Percentiles rank a stretch among this genome's conserved stretches.
Evolutionary conservation across 495 filamentous ascomycete genomes (phyloP).

Genomic region (Podospora australis): DNA sequence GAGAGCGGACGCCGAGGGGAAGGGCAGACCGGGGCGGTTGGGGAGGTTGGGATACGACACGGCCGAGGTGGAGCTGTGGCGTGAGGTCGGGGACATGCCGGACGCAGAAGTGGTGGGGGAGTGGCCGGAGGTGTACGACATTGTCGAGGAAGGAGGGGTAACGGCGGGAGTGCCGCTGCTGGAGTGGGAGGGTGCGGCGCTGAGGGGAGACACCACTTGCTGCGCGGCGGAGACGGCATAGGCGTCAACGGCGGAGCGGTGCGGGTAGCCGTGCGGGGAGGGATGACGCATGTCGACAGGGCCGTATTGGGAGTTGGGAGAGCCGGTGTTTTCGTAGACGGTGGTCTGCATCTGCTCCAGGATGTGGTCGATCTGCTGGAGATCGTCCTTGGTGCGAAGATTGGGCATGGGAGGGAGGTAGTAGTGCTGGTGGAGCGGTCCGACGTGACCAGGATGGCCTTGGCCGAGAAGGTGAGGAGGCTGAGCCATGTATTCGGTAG

Average conservation of each 20-base stretch:
- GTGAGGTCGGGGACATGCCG: slow-evolving; percentile 59
- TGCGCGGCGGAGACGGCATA: slow-evolving; percentile 53
- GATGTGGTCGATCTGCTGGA: slow-evolving; percentile 86
- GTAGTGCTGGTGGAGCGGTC: slow-evolving; percentile 55
- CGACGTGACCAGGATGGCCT: slow-evolving; percentile 40
- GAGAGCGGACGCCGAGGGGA: slow-evolving; percentile 67
- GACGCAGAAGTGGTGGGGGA: slow-evolving; percentile 65
- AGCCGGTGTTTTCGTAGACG: slow-evolving; percentile 82
- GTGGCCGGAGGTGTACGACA: slow-evolving; percentile 79
- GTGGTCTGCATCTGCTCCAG: slow-evolving; percentile 92
- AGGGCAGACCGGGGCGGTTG: slow-evolving; percentile 51
- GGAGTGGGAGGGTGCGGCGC: slow-evolving; percentile 48
- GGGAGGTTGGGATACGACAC: slow-evolving; percentile 75
- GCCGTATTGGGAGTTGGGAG: slow-evolving; percentile 32
- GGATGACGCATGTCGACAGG: slow-evolving; percentile 59
- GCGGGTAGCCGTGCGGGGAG: slow-evolving; percentile 60
- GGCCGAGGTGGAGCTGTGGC: slow-evolving; percentile 52
- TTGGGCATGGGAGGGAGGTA: slow-evolving; percentile 84
- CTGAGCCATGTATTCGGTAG: slow-evolving; percentile 58
- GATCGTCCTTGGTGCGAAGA: slow-evolving; percentile 83
- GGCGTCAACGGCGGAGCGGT: slow-evolving; percentile 32
- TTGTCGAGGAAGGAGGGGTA: slow-evolving; percentile 80
- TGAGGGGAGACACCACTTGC: slow-evolving; percentile 54
- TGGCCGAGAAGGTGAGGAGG: slow-evolving; percentile 44
- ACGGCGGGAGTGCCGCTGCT: slow-evolving; percentile 67